Evolutionary conservation across 1,284 basidiomycete species (phyloP), one percentile per base, ranked within the genome.

Genomic region (Cryptococcus jaspeensis): DNA sequence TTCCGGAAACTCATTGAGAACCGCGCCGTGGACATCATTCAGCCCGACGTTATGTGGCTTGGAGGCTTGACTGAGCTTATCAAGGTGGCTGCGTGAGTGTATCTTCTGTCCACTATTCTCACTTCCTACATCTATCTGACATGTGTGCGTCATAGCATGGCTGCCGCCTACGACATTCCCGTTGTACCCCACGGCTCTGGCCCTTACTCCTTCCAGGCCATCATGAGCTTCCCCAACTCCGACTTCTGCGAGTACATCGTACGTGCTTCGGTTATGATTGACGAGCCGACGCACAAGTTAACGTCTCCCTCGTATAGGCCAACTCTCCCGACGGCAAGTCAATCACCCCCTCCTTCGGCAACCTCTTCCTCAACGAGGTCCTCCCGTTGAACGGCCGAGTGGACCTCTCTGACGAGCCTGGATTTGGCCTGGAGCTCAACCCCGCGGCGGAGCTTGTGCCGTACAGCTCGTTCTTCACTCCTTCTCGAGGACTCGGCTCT

Each of bases 1-100:
- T 82, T 82, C 78, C 78, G 81, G 53, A 81, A 82, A 64, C 76
- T 83, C 28, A 81, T 83, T 58, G 81, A 82, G 67, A 66, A 76
- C 53, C 79, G 81, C 20, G 72, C 77, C 1, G 72, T 83, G 52
- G 80, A 81, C 60, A 82, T 83, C 55, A 66, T 81, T 53, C 81
- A 83, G 65, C 81, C 82, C 5, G 81, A 83, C 60, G 80, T 82
- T 50, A 80, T 79, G 78, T 78, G 75, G 75, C 67, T 76, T 37
- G 82, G 81, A 13, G 82, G 82, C 25, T 64, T 83, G 52, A 83
- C 81, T 25, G 82, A 83, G 69, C 72, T 83, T 16, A 78, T 83
- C 66, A 81, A 81, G 61, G 80, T 83, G 54, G 76, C 78, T n/a
- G 74, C 58, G 79, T 79, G 5, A 70, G 76, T 44, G n/a, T n/a